phyloP scores from a whole-genome alignment of 2,329 filamentous ascomycete genomes.

The Epichloe festucae region DNA sequence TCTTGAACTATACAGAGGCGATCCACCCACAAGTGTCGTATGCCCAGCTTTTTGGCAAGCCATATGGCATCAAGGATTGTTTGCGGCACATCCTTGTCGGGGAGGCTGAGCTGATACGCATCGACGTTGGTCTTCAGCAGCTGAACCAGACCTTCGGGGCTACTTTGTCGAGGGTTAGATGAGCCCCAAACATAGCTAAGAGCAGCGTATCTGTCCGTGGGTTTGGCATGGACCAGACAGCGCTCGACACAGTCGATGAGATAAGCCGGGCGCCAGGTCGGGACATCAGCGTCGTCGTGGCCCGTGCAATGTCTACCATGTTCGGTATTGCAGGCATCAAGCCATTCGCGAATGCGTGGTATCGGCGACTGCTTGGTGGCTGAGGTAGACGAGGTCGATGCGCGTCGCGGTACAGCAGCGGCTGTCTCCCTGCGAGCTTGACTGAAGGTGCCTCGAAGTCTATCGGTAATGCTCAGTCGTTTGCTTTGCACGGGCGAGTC shows the following conservation, averaged over 20 bases:
- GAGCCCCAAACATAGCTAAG: constrained; percentile 33
- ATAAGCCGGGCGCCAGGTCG: constrained; percentile 27
- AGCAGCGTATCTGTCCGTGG: constrained; percentile 28
- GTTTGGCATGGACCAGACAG: constrained; percentile 24
- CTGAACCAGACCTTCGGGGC: constrained; percentile 16
- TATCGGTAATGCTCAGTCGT: constrained; percentile 28
- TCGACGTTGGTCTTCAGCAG: constrained; percentile 24
- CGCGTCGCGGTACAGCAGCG: constrained; percentile 16
- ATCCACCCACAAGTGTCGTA: constrained; percentile 34
- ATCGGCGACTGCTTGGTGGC: constrained; percentile 22
- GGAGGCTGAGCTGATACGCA: constrained; percentile 21
- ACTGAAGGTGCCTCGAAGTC: constrained; percentile 22
- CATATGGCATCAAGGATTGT: constrained; percentile 32
- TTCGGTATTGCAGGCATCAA: constrained; percentile 29
- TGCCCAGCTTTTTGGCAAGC: constrained; percentile 28
- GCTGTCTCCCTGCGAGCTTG: constrained; percentile 18
- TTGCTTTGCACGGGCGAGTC: constrained; percentile 19
- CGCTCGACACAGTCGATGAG: constrained; percentile 29
- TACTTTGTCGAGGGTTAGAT: constrained; percentile 13
- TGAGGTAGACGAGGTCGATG: constrained; percentile 16
- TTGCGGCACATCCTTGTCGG: constrained; percentile 25
- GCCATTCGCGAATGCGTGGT: constrained; percentile 28
- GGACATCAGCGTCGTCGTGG: constrained; percentile 10
- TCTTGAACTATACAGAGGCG: constrained; percentile 33
- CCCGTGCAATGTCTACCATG: constrained; percentile 28